These are phyloP conservation scores for Tolypocladium paradoxum DNA, from an alignment of 2,329 filamentous ascomycete species.

Conservation along the genomic window DNA sequence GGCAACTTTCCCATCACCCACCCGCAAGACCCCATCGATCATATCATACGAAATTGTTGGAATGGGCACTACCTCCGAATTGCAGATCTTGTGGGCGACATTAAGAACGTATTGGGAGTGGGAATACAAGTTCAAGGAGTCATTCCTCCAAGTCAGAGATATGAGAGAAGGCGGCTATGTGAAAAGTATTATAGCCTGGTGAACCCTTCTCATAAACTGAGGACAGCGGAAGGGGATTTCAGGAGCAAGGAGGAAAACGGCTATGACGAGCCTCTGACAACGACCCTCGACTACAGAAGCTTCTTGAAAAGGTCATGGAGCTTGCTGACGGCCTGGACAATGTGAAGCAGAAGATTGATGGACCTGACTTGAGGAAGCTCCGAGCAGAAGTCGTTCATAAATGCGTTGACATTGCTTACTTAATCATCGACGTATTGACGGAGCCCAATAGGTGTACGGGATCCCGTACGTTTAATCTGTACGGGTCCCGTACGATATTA, in stretches of 20 bases:
- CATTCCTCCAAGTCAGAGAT: neutral
- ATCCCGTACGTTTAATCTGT: too few species aligned
- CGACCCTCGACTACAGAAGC: too few species aligned
- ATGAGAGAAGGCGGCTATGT: neutral
- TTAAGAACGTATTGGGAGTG: slow-evolving; percentile 1
- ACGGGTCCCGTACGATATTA: too few species aligned
- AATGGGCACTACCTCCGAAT: slow-evolving; percentile 1
- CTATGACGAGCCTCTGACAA: too few species aligned
- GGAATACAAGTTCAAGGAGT: neutral
- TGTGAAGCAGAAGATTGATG: too few species aligned
- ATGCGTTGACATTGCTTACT: too few species aligned
- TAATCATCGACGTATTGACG: too few species aligned
- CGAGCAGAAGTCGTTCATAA: too few species aligned
- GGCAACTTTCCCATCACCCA: slow-evolving; percentile 4
- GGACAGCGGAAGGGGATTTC: neutral
- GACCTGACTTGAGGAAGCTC: too few species aligned
- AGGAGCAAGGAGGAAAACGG: neutral
- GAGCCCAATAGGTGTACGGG: too few species aligned
- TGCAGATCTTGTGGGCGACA: slow-evolving; percentile 8
- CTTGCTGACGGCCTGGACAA: too few species aligned
- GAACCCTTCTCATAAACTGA: neutral
- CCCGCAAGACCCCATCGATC: slow-evolving; percentile 5
- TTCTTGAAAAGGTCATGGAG: too few species aligned
- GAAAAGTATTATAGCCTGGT: neutral
- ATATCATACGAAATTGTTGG: slow-evolving; percentile 9